Conservation (phyloP, 768 basidiomycete species). For the Hericium rajendrae region DNA sequence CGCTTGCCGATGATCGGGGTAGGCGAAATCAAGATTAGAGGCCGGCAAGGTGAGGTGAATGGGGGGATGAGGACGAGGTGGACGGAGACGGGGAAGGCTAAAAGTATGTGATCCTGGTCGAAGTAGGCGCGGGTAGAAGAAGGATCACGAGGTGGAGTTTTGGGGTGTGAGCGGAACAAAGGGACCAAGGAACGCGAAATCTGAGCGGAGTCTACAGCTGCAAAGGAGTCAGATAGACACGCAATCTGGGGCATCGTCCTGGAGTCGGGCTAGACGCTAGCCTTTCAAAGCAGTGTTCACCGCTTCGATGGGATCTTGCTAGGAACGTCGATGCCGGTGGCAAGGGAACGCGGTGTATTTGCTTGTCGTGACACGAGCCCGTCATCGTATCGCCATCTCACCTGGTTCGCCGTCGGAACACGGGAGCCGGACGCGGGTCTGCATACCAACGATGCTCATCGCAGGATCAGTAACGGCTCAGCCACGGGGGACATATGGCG, state of each 20-base stretch:
- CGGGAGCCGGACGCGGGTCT: background rate
- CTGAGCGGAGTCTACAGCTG: background rate
- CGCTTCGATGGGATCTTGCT: background rate
- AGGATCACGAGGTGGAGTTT: background rate
- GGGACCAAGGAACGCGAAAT: background rate
- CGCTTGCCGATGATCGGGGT: constrained; percentile 14
- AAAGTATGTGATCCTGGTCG: background rate
- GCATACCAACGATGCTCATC: background rate
- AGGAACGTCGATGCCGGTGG: background rate
- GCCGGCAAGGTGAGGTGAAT: background rate
- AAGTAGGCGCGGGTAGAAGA: background rate
- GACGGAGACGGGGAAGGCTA: background rate
- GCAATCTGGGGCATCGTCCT: background rate
- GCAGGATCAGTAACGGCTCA: background rate
- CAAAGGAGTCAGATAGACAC: background rate
- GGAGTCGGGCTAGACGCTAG: background rate
- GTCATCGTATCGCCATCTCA: background rate
- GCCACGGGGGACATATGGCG: background rate
- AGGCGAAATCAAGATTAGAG: background rate
- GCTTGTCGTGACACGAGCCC: background rate
- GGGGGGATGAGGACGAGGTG: background rate
- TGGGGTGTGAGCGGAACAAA: background rate
- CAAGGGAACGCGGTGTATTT: background rate
- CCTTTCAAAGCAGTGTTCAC: background rate
- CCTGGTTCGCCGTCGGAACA: background rate